Conservation (phyloP, 176 grass and related monocot genomes). For the Aegilops longissima region DNA sequence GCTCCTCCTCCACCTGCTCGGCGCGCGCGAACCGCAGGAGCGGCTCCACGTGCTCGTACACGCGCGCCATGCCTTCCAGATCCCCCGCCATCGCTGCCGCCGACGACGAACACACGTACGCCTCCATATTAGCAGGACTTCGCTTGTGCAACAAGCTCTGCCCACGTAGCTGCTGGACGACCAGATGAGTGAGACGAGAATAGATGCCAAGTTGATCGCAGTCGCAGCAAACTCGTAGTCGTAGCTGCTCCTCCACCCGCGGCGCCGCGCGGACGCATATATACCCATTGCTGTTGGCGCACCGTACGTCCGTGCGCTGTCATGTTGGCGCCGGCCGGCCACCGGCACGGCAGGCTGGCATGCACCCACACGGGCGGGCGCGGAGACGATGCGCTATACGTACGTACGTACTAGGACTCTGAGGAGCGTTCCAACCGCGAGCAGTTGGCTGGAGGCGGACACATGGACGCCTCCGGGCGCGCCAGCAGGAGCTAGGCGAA, state of each 20-base stretch:
- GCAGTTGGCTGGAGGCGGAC: too few relatives aligned
- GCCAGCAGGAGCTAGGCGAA: too few relatives aligned
- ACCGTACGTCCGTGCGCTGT: background rate
- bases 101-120: background rate
- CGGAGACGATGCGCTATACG: background rate
- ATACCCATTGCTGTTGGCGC: background rate
- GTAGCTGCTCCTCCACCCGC: background rate
- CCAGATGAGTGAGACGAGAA: background rate
- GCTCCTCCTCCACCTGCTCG: slow-evolving; percentile 39
- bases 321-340: slow-evolving; percentile 11
- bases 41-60: slow-evolving; percentile 35
- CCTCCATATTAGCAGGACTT: slow-evolving; percentile 22
- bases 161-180: too few relatives aligned
- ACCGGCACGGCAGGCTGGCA: slow-evolving; percentile 22
- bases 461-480: too few relatives aligned
- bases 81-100: slow-evolving; percentile 11
- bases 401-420: background rate
- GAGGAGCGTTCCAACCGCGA: too few relatives aligned
- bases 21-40: slow-evolving; percentile 3
- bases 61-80: slow-evolving; percentile 21
- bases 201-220: background rate
- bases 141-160: background rate
- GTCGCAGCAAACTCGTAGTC: background rate
- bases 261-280: background rate
- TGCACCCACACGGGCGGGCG: background rate